These are phyloP conservation scores for Tuber borchii DNA, from an alignment of 495 filamentous ascomycete genomes.

Conservation along the genomic window DNA sequence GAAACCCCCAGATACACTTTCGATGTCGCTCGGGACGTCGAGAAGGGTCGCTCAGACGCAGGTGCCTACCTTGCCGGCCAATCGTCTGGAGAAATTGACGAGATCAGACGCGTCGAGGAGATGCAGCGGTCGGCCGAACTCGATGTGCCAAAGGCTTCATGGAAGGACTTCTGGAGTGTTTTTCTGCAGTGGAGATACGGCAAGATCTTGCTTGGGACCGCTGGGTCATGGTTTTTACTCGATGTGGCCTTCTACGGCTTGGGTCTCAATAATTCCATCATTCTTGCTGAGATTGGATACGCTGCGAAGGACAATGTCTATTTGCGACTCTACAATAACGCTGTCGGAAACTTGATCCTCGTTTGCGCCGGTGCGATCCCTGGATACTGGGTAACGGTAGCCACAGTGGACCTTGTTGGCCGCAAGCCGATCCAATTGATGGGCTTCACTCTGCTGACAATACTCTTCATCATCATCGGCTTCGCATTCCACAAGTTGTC, in stretches of 20 bases:
- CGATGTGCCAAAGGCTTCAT: conserved; percentile 58
- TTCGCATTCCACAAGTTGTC: conserved; percentile 59
- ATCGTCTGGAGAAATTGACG: conserved; percentile 49
- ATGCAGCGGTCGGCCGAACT: conserved; percentile 47
- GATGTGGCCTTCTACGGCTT: conserved; percentile 70
- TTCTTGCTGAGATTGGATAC: conserved; percentile 64
- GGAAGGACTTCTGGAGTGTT: conserved; percentile 57
- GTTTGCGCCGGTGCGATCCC: conserved; percentile 70
- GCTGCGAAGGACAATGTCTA: conserved; percentile 57
- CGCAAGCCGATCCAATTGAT: conserved; percentile 73
- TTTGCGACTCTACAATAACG: conserved; percentile 59
- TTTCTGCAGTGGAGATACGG: conserved; percentile 66
- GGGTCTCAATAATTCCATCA: conserved; percentile 65
- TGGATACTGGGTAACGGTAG: conserved; percentile 71
- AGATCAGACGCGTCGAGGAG: conserved; percentile 47
- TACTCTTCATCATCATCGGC: conserved; percentile 70
- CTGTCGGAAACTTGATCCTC: conserved; percentile 68
- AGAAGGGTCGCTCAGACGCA: conserved; percentile 63
- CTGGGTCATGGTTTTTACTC: conserved; percentile 69
- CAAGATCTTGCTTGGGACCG: conserved; percentile 69
- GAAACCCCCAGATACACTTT: conserved; percentile 74
- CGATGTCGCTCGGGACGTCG: conserved; percentile 65
- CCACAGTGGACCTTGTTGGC: conserved; percentile 63
- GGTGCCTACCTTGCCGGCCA: conserved; percentile 56
- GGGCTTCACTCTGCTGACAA: conserved; percentile 67